Evolutionary conservation across 1,284 basidiomycete genomes (phyloP).

Genomic region (Chiua sp.): DNA sequence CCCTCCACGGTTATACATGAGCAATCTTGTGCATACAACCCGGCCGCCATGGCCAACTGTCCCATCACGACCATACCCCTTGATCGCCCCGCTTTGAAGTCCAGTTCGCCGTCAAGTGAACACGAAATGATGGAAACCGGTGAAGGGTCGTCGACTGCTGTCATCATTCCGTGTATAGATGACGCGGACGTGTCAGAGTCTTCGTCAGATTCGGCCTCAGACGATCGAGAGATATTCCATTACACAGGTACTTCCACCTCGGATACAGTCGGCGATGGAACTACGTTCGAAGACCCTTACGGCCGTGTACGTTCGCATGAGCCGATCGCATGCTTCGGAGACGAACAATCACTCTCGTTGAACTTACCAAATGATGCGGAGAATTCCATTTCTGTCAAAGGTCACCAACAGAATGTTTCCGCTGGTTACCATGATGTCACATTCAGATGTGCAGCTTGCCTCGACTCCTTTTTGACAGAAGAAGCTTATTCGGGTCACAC

Average conservation of each 20-base stretch:
- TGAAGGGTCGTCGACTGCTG: neutral
- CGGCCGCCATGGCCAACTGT: neutral
- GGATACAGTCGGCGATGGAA: neutral
- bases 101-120: neutral
- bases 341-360: conserved; percentile 6
- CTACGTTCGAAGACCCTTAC: neutral
- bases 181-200: neutral
- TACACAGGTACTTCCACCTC: neutral
- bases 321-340: conserved; percentile 11
- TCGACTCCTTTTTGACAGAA: conserved; percentile 19
- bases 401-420: neutral
- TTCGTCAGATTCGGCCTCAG: conserved; percentile 7
- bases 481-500: conserved; percentile 15
- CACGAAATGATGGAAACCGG: neutral
- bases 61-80: too few species aligned
- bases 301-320: neutral
- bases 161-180: neutral
- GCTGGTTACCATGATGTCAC: neutral
- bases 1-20: conserved; percentile 14
- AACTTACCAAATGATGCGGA: neutral
- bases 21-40: conserved; percentile 2
- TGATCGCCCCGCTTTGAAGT: neutral
- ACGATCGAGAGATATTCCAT: conserved; percentile 16
- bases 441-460: conserved; percentile 25
- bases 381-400: conserved; percentile 1